Base-by-base conservation (phyloP, 2,329 filamentous ascomycete species). In the Trichoderma sp. region DNA sequence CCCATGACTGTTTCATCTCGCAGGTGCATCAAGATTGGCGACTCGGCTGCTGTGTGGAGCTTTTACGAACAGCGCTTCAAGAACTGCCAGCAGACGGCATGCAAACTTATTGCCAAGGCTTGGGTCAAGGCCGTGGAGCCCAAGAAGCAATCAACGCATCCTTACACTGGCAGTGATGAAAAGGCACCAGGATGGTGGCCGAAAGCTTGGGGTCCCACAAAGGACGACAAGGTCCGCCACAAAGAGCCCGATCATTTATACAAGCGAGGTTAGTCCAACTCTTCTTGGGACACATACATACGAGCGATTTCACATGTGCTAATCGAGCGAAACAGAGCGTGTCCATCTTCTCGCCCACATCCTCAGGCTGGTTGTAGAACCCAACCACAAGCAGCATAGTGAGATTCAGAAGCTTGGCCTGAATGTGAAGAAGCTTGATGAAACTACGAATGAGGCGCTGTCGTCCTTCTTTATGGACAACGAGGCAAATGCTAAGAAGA, bases 71-170 rank as follows among this genome's bases (percentile, higher is more conserved):
- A 85, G 52, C 81, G 88, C 0, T 88, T 93, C 75, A 87, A 86
- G 71, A 86, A 86, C 69, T 86, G 91, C 73, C 91, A 93, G 74
- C 91, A 94, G 74, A 86, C 88, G 1, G 87, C 89, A 7, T 91
- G 89, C 79, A 93, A 93, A 78, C 81, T 89, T 31, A 89, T 93
- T 64, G 88, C 88, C 40, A 94, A 93, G 77, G 89, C 87, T 13
- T 93, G 91, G 87, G 89, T 94, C 70, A 92, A 92, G 75, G 84
- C 88, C 1, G 87, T 93, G 2, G 90, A 92, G 73, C 91, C 91
- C 0, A 92, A 91, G 79, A 94, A 94, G 78, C 91, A 93, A 77
- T 90, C 89, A 0, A 90, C 87, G 21, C 88, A 91, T 73, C 91
- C 91, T 0, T 94, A 94, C 75, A 91, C 89, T 1, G 83, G 84